Base-by-base conservation (phyloP, 305 asterid species). In the Fraxinus dipetala region DNA sequence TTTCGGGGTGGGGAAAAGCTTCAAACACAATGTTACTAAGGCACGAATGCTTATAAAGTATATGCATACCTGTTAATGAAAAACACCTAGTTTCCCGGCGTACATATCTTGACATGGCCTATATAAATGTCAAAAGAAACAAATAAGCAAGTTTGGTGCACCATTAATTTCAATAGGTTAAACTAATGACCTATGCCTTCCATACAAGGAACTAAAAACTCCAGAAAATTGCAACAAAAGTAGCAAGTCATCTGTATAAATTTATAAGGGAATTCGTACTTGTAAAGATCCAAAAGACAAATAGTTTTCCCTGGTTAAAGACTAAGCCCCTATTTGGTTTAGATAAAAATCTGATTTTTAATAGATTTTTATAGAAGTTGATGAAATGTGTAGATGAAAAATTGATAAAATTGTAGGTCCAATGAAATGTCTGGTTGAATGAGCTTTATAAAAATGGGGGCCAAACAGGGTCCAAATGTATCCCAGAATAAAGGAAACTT, bases 71-170 rank as follows among this genome's bases (percentile, higher is more conserved):
- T 88, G 97, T 93, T 73, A 93, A 85, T 6, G 93, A 88, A 80
- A 91, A 84, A 86, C 89, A 91, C 30, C 84, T 87, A 18, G 90
- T 90, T 90, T 91, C 93, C 70, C 89, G 88, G 30, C 85, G 93
- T 76, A 91, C 80, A 83, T 91, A 91, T 86, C 95, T 87, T n/a
- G 94, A 82, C 92, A 91, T 87, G 63, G 93, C 97, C 96, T 91
- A 81, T 61, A 54, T 72, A 81, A 83, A 85, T 45, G 75, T 22
- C n/a, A 72, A 51, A 79, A 18, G 28, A 78, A 81, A 80, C 56
- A 31, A 54, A 83, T 63, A 31, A 80, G 84, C 74, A 78, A 78
- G 61, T 36, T 28, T 54, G 61, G 22, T 75, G 75, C 28, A 79
- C 79, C 76, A 8, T 81, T 45, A 77, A 81, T 76, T 14, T 30